phyloP scores from a whole-genome alignment of 164 flowering plant species.

The Akebia trifoliata region DNA sequence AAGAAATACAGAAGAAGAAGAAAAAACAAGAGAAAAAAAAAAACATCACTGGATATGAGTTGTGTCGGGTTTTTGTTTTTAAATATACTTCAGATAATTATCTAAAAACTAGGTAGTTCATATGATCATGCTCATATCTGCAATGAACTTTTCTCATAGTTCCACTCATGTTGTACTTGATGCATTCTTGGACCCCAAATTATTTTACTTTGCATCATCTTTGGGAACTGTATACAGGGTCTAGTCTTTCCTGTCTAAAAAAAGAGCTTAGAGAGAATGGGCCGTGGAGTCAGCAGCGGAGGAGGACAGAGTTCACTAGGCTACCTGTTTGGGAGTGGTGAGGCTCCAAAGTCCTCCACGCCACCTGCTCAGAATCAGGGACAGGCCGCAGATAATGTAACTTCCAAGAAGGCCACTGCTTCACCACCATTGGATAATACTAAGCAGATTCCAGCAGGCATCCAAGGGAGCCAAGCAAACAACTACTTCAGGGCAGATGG shows the following conservation, averaged over 20 bases:
- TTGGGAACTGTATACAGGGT: conserved; percentile 2
- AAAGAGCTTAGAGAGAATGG: conserved; percentile 28
- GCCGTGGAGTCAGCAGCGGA: conserved; percentile 53
- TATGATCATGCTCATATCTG: background rate
- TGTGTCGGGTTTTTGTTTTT: too few species aligned
- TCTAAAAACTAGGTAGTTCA: too few species aligned
- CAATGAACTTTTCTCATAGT: background rate
- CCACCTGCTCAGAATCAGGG: conserved; percentile 20
- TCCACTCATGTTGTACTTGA: background rate
- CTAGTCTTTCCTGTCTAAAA: background rate
- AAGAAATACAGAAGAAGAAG: too few species aligned
- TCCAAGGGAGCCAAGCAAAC: conserved; percentile 30
- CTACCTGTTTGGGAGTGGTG: conserved; percentile 50
- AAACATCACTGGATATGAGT: too few species aligned
- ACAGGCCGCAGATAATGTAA: conserved; percentile 13
- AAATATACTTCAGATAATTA: too few species aligned
- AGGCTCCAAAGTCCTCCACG: conserved; percentile 26
- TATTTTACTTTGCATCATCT: background rate
- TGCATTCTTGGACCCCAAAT: background rate
- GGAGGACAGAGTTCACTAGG: conserved; percentile 60
- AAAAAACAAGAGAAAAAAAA: too few species aligned
- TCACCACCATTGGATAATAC: conserved; percentile 23
- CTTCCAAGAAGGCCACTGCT: conserved; percentile 23
- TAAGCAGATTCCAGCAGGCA: conserved; percentile 43
- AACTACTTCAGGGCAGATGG: conserved; percentile 45